Evolutionary conservation across 2,329 filamentous ascomycete genomes (phyloP).

Genomic region (Cercospora beticola): DNA sequence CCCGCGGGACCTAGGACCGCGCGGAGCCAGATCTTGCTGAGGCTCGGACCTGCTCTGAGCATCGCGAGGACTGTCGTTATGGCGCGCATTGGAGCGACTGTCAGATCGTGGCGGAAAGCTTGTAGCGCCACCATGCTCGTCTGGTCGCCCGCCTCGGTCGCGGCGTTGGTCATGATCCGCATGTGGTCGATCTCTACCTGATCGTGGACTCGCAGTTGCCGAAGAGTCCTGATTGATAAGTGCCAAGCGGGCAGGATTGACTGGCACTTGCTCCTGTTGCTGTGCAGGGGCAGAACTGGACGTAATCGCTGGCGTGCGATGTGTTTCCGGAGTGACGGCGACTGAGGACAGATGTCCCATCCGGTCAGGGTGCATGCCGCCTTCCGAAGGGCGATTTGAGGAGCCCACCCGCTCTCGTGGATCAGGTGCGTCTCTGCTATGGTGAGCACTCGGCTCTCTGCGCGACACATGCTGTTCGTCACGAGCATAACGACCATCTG

Average conservation of each 20-base stretch:
- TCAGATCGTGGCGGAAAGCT: constrained; percentile 29
- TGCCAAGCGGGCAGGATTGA: constrained; percentile 48
- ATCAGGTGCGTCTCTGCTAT: constrained; percentile 15
- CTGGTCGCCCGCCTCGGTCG: constrained; percentile 27
- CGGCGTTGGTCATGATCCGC: constrained; percentile 31
- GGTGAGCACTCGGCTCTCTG: constrained; percentile 18
- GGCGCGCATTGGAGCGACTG: constrained; percentile 38
- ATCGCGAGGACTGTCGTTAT: constrained; percentile 28
- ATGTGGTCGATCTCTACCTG: constrained; percentile 20
- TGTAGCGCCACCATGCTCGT: constrained; percentile 33
- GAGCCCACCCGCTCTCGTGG: constrained; percentile 18
- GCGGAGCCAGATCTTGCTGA: constrained; percentile 49
- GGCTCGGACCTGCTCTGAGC: constrained; percentile 26
- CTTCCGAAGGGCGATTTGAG: constrained; percentile 16
- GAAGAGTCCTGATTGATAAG: constrained; percentile 38
- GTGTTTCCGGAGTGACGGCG: constrained; percentile 17
- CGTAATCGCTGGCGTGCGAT: constrained; percentile 14
- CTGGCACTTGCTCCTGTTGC: constrained; percentile 21
- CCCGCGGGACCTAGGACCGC: constrained; percentile 51
- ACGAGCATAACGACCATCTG: constrained; percentile 18
- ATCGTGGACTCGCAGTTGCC: constrained; percentile 8
- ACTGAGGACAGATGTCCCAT: constrained; percentile 23
- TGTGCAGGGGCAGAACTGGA: constrained; percentile 8
- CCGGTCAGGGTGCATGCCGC: constrained; percentile 23
- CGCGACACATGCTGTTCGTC: constrained; percentile 24